Conservation (phyloP, 1,284 basidiomycete genomes). For the Melanopsichium pennsylvanicum region DNA sequence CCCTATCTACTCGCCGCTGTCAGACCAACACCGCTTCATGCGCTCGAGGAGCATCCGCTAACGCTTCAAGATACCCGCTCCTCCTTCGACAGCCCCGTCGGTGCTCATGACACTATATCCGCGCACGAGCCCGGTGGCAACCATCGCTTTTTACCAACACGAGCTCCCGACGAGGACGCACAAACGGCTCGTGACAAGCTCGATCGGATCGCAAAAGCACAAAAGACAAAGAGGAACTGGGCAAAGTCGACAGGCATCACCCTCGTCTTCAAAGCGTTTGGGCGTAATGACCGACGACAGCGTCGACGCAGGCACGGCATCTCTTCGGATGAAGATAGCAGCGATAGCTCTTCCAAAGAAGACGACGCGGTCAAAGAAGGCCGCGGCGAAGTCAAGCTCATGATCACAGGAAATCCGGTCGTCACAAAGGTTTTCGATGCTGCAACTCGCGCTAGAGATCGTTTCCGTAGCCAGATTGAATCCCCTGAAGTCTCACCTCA, state of each 20-base stretch:
- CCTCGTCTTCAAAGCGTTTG: conserved; percentile 11
- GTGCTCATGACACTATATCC: neutral
- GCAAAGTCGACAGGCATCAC: conserved; percentile 35
- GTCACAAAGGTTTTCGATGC: conserved; percentile 30
- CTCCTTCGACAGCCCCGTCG: conserved; percentile 6
- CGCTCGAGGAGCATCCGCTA: conserved; percentile 26
- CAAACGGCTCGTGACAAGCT: conserved; percentile 40
- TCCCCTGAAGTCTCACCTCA: conserved; percentile 23
- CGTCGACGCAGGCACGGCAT: conserved; percentile 22
- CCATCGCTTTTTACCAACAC: conserved; percentile 7
- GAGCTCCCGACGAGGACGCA: conserved; percentile 29
- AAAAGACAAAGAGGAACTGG: conserved; percentile 34
- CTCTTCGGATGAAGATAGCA: conserved; percentile 25
- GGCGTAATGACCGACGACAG: conserved; percentile 20
- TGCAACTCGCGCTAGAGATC: conserved; percentile 12
- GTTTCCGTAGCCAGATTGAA: conserved; percentile 15
- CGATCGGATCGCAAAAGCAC: conserved; percentile 41
- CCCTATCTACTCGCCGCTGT: conserved; percentile 1
- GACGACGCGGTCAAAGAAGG: neutral
- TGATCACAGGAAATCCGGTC: conserved; percentile 50
- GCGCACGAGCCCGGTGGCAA: neutral
- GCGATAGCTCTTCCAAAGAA: conserved; percentile 6
- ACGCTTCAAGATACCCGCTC: conserved; percentile 34
- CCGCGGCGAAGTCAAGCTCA: conserved; percentile 47
- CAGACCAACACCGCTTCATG: conserved; percentile 30